A percentile compares a stretch with the other conserved stretches of the same genome.
Evolutionary conservation across 306 rosid genomes (phyloP).

Genomic region (Gastrolobium bilobum): DNA sequence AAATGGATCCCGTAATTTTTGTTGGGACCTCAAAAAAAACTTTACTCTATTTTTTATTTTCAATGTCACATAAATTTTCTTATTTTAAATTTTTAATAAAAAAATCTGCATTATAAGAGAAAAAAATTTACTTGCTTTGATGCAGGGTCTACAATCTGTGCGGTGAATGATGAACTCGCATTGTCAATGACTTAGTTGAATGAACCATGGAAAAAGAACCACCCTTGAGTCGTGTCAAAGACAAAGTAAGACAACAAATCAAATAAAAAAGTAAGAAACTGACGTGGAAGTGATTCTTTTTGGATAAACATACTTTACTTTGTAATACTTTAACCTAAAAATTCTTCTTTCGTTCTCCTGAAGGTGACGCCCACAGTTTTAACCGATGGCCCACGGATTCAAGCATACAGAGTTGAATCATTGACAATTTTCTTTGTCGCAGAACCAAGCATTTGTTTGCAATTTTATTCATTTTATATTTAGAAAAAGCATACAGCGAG

Average conservation of each 20-base stretch:
- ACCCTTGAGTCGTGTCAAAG: background rate
- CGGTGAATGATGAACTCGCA: conserved; percentile 20
- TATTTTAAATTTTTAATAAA: too few relatives aligned
- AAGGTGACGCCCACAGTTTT: conserved; percentile 60
- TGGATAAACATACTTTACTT: background rate
- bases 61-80: too few relatives aligned
- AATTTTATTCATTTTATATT: too few relatives aligned
- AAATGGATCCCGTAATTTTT: too few relatives aligned
- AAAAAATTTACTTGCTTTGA: background rate
- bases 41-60: too few relatives aligned
- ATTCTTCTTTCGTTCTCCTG: background rate
- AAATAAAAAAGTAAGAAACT: conserved; percentile 35
- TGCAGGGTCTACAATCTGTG: background rate
- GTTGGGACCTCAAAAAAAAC: too few relatives aligned
- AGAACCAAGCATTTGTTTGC: too few relatives aligned
- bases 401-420: background rate
- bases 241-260: background rate
- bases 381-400: conserved; percentile 39
- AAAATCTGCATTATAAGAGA: too few relatives aligned
- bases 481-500: too few relatives aligned
- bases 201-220: conserved; percentile 20
- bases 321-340: background rate
- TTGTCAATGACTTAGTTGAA: conserved; percentile 35
- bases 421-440: too few relatives aligned
- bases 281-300: conserved; percentile 49